Evolutionary conservation across 345 rosid genomes (phyloP).

Genomic region (Hibiscus syriacus): DNA sequence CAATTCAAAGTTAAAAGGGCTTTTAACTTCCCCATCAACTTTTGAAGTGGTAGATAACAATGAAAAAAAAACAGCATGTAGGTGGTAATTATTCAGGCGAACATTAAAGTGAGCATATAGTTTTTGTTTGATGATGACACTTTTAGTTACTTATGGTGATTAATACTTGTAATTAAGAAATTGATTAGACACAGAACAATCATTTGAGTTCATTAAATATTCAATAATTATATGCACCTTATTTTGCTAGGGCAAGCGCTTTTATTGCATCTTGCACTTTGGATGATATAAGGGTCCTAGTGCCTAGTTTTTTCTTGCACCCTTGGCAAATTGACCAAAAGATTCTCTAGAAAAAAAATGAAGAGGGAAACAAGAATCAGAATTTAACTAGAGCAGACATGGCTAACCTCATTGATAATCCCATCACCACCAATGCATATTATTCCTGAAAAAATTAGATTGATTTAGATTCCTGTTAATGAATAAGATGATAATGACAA

Average conservation of each 20-base stretch:
- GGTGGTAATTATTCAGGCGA: background rate
- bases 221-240: background rate
- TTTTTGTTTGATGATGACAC: background rate
- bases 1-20: background rate
- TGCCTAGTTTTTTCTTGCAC: no score
- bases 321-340: no score
- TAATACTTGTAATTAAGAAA: background rate
- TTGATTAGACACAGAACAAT: background rate
- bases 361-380: background rate
- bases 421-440: constrained; percentile 99
- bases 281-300: no score
- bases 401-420: constrained; percentile 87
- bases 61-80: background rate
- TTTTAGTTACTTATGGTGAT: background rate
- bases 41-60: background rate
- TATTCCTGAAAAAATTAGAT: constrained; percentile 51
- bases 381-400: constrained; percentile 3
- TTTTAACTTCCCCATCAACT: background rate
- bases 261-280: background rate
- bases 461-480: constrained; percentile 11
- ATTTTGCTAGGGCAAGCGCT: background rate
- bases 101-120: background rate
- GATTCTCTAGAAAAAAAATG: background rate
- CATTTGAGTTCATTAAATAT: background rate
- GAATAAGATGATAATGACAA: constrained; percentile 7